Conservation (phyloP, 1,284 basidiomycete species). For the Flammula alnicola region DNA sequence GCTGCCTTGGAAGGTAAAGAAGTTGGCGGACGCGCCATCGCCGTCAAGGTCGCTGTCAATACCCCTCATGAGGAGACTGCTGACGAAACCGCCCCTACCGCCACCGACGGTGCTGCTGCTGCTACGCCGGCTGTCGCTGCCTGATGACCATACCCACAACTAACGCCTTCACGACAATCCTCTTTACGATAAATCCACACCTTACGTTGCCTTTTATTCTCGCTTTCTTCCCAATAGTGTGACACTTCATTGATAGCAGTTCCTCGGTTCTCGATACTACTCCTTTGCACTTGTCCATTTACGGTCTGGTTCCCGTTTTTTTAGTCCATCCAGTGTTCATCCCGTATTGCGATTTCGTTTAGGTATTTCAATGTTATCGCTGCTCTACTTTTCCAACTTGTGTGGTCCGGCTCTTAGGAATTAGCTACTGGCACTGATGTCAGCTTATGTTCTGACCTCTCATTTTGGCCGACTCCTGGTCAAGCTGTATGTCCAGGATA, state of each 20-base stretch:
- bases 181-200: conserved; percentile 23
- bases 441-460: too few relatives aligned
- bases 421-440: neutral
- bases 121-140: conserved; percentile 27
- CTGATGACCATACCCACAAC: conserved; percentile 29
- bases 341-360: conserved; percentile 34
- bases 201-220: conserved; percentile 19
- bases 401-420: too few relatives aligned
- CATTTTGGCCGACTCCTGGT: too few relatives aligned
- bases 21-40: conserved; percentile 78
- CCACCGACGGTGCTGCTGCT: conserved; percentile 20
- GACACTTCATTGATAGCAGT: conserved; percentile 28
- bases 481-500: too few relatives aligned
- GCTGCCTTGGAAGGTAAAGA: conserved; percentile 82
- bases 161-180: conserved; percentile 30
- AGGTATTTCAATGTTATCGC: conserved; percentile 26
- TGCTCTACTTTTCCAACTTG: conserved; percentile 2
- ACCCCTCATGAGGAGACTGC: conserved; percentile 50
- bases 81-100: conserved; percentile 35
- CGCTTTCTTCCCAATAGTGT: conserved; percentile 23
- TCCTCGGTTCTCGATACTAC: conserved; percentile 36
- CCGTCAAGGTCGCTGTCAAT: conserved; percentile 89
- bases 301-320: conserved; percentile 59
- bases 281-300: conserved; percentile 41
- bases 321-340: conserved; percentile 30